Percentiles rank a stretch among this genome's conserved stretches.
Evolutionary conservation across 2,329 filamentous ascomycete genomes (phyloP).

Genomic region (Talaromyces sp.): DNA sequence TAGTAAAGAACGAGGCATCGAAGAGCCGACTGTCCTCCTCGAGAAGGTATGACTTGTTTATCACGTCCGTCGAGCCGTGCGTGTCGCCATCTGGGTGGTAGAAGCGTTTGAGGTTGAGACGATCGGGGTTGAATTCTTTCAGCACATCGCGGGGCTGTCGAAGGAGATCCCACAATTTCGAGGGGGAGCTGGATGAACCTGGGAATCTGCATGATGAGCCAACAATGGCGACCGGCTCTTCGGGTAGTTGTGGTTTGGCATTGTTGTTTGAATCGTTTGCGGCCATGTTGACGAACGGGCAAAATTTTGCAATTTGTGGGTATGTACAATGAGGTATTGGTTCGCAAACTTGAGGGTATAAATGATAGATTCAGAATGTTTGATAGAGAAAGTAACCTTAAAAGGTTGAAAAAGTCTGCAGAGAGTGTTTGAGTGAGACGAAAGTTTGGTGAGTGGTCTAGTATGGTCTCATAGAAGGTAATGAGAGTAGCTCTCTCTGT

Average conservation of each 20-base stretch:
- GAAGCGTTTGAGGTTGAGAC: conserved; percentile 11
- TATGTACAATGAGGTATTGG: neutral
- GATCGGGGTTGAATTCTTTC: neutral
- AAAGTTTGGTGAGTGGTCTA: neutral
- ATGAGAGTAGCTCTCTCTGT: neutral
- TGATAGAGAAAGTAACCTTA: neutral
- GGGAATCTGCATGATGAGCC: conserved; percentile 9
- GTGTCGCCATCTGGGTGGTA: conserved; percentile 1
- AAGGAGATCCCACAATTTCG: conserved; percentile 11
- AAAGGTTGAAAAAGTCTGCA: neutral
- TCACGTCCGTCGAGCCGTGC: conserved; percentile 6
- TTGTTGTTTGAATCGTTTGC: neutral
- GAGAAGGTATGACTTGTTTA: conserved; percentile 1
- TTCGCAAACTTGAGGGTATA: neutral
- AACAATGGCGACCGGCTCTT: conserved; percentile 6
- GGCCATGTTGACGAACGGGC: neutral
- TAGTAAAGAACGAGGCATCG: conserved; percentile 22
- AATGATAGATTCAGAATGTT: neutral
- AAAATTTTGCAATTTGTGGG: neutral
- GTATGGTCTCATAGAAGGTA: neutral
- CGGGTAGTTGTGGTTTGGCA: neutral
- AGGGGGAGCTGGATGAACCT: neutral
- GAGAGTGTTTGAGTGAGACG: neutral
- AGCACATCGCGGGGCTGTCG: conserved; percentile 9
- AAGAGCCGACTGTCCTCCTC: conserved; percentile 20